phyloP scores from a whole-genome alignment of 1,284 basidiomycete species.

The Cryptococcus deneoformans region DNA sequence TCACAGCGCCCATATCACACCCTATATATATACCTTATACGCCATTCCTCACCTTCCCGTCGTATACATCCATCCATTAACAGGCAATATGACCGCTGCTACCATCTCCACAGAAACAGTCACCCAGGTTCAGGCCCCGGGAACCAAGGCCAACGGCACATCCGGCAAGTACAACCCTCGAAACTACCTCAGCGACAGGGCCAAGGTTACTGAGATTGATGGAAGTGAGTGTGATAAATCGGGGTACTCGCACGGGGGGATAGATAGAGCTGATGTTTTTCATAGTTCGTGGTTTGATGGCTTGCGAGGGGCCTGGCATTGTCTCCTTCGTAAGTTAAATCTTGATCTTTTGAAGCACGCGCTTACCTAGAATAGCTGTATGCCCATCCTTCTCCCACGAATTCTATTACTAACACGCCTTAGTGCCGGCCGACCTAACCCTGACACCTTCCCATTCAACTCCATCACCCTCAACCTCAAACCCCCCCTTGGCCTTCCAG shows the following conservation, averaged over 20 bases:
- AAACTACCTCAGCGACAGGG: slow-evolving; percentile 25
- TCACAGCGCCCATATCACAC: not conserved
- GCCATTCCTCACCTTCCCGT: not conserved
- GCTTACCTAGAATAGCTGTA: slow-evolving; percentile 3
- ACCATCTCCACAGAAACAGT: not conserved
- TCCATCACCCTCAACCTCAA: slow-evolving; percentile 60
- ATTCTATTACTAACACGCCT: not conserved
- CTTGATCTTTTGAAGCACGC: not conserved
- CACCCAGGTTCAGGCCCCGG: not conserved
- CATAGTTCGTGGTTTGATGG: slow-evolving; percentile 62
- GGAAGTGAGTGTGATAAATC: slow-evolving; percentile 29
- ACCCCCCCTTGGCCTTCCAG: slow-evolving; percentile 54
- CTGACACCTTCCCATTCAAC: slow-evolving; percentile 84
- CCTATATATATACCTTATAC: not conserved
- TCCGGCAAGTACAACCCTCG: slow-evolving; percentile 8
- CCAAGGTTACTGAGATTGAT: slow-evolving; percentile 26
- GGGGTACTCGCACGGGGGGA: slow-evolving; percentile 6
- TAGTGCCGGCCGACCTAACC: slow-evolving; percentile 67
- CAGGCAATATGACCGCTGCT: not conserved
- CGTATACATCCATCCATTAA: not conserved
- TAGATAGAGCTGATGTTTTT: too few species aligned
- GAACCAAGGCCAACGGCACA: slow-evolving; percentile 5
- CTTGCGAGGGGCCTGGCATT: slow-evolving; percentile 74
- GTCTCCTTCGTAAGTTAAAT: slow-evolving; percentile 66
- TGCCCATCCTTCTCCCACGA: not conserved